Evolutionary conservation across 2,329 filamentous ascomycete species (phyloP), one percentile per base, ranked within the genome.

Genomic region (Fusarium graminum): DNA sequence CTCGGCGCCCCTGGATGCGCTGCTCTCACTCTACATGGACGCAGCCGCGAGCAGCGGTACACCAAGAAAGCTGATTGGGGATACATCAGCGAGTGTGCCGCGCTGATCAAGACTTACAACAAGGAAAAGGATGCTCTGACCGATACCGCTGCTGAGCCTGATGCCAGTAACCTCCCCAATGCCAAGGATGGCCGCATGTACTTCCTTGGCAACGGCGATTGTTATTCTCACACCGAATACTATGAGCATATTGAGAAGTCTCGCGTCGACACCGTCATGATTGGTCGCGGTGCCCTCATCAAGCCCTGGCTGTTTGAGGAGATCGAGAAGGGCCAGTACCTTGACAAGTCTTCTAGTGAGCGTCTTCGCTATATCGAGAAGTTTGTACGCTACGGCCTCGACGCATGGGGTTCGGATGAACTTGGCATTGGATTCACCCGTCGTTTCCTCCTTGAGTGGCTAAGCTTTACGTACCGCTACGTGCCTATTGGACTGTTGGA

Each of bases 301-400:
- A 99, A 99, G 81, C 95, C 95, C 1, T 99, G 95, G 95, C 84
- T 99, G 65, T 99, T 98, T 75, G 95, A 99, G 78, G 95, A 99
- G 79, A 98, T 99, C 54, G 88, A 92, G 69, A 86, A 89, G 65
- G 91, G 92, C 7, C 95, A 98, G 79, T 97, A 98, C 75, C 87
- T 99, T 38, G 95, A 99, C 82, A 99, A 99, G 79, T 93, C 92
- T 4, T 91, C 94, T 4, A 86, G 89, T 7, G 94, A 99, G 81
- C 91, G 95, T 58, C 86, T 99, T 29, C 80, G 82, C 34, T 93
- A 97, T 74, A 83, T 99, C 34, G 93, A 97, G 79, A 93, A 93
- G 74, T 99, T 97, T 75, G 91, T 88, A 54, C 90, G 91, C 59
- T 97, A 95, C 75, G 95, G 95, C 10, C 86, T 99, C 52, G 93